Percentiles rank a stretch among this genome's conserved stretches.
Conservation (phyloP, 176 grass and related monocot species). For the Carex myosuroides region DNA sequence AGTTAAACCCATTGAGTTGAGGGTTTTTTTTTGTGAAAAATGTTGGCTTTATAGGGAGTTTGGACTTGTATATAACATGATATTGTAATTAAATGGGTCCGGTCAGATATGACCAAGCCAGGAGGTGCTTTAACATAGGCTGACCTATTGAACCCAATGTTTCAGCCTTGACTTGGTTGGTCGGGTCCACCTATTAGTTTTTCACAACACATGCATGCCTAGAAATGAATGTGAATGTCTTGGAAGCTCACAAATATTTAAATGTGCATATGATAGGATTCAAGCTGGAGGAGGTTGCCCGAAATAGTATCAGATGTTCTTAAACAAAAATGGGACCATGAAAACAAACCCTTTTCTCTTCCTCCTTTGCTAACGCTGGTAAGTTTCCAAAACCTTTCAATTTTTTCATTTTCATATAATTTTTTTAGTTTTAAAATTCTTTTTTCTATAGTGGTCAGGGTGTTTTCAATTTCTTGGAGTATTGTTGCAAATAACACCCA, state of each 20-base stretch:
- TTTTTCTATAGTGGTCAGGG: neutral
- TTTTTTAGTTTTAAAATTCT: neutral
- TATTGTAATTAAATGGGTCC: neutral
- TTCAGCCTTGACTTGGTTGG: neutral
- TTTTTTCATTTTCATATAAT: neutral
- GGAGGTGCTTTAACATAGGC: neutral
- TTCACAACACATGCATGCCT: neutral
- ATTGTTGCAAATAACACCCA: neutral
- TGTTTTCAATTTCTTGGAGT: neutral
- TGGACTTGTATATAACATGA: neutral
- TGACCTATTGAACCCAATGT: neutral
- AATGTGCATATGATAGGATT: slow-evolving; percentile 41
- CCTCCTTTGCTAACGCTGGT: slow-evolving; percentile 87
- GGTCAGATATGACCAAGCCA: neutral
- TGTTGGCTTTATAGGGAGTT: neutral
- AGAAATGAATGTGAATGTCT: neutral
- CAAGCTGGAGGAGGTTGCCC: slow-evolving; percentile 29
- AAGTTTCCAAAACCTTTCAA: slow-evolving; percentile 30
- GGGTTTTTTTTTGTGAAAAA: neutral
- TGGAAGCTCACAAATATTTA: neutral
- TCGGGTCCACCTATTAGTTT: neutral
- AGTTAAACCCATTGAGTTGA: neutral
- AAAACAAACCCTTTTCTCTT: slow-evolving; percentile 65
- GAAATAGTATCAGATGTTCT: slow-evolving; percentile 63
- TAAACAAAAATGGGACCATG: slow-evolving; percentile 73